Base-by-base conservation (phyloP, 768 basidiomycete species). In the Phaffia australis region DNA sequence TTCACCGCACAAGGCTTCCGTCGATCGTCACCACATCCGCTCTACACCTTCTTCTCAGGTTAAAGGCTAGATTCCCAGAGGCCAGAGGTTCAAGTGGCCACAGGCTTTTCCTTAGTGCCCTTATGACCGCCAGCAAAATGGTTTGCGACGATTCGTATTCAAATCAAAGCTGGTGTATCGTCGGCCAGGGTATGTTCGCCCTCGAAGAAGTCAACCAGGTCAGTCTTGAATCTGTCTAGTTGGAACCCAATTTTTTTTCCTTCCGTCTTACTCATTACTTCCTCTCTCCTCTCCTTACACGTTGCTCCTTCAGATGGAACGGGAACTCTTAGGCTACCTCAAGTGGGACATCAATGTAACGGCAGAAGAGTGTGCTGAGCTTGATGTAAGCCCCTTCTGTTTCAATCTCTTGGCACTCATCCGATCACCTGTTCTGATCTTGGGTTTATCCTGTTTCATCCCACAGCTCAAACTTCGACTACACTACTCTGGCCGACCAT, bases 91-190 rank as follows among this genome's bases (percentile, higher is more conserved):
- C 88, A 1, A 89, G 88, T 0, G 90, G 90, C 25, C 89, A 95
- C 74, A 82, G 89, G 0, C 78, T 95, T 18, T 42, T 42, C 11
- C 35, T 42, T 11, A 42, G 35, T 42, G 35, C 35, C 35, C 35
- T 42, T 11, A 42, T 42, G 35, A 42, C 73, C 50, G 66, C 69
- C 18, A 57, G 64, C 29, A 75, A 75, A 69, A 87, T 91, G n/a
- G 87, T 90, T 58, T 91, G 89, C 77, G 89, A 93, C 79, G 89
- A 92, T 72, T 92, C 89, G 0, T 93, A 92, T 75, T 89, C 87
- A 19, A 92, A 92, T 81, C 89, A 90, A 74, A 88, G 87, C 0
- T 93, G 90, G 90, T 83, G 84, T 6, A 87, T 92, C 54, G 90
- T 93, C 51, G 89, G 87, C 0, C 88, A 92, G 75, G 85, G 83